Percentiles rank a stretch among this genome's conserved stretches.
Evolutionary conservation across 1,139 yeast species (phyloP).

Genomic region (Kluyveromyces sp.): DNA sequence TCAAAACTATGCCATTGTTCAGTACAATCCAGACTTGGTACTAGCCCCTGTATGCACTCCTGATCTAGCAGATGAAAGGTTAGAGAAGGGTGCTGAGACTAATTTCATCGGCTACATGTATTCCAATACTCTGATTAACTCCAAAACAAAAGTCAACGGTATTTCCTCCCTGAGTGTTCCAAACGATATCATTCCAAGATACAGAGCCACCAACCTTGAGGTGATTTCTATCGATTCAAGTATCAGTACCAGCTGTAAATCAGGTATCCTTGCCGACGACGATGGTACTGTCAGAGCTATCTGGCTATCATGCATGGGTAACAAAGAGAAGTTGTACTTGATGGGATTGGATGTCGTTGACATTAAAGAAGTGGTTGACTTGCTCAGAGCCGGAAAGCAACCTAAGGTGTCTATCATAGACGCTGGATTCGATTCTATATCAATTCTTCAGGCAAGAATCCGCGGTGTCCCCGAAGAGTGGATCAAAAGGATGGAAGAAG

Average conservation of each 20-base stretch:
- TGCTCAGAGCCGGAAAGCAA: slow-evolving; percentile 44
- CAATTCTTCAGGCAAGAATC: slow-evolving; percentile 71
- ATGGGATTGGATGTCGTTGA: slow-evolving; percentile 78
- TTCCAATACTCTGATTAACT: slow-evolving; percentile 61
- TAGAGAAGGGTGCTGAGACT: slow-evolving; percentile 69
- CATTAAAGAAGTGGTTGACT: slow-evolving; percentile 48
- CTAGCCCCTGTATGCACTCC: slow-evolving; percentile 60
- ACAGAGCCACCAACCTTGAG: slow-evolving; percentile 79
- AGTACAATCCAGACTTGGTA: slow-evolving; percentile 73
- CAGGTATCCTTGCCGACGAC: slow-evolving; percentile 72
- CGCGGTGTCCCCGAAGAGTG: slow-evolving; percentile 82
- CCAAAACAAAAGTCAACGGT: slow-evolving; percentile 72
- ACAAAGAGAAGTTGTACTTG: slow-evolving; percentile 59
- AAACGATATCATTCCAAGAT: slow-evolving; percentile 66
- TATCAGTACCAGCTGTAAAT: slow-evolving; percentile 64
- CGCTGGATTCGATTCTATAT: slow-evolving; percentile 65
- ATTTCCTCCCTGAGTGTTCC: slow-evolving; percentile 71
- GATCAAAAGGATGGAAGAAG: slow-evolving; percentile 61
- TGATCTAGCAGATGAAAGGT: slow-evolving; percentile 46
- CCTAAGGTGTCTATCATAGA: slow-evolving; percentile 66
- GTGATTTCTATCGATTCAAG: slow-evolving; percentile 69
- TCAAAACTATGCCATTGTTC: slow-evolving; percentile 75
- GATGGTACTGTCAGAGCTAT: slow-evolving; percentile 78
- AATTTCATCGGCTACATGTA: slow-evolving; percentile 75
- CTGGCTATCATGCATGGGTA: slow-evolving; percentile 81